Evolutionary conservation across 2,329 filamentous ascomycete genomes (phyloP), one percentile per base, ranked within the genome.

Genomic region (Penicillium sp.): DNA sequence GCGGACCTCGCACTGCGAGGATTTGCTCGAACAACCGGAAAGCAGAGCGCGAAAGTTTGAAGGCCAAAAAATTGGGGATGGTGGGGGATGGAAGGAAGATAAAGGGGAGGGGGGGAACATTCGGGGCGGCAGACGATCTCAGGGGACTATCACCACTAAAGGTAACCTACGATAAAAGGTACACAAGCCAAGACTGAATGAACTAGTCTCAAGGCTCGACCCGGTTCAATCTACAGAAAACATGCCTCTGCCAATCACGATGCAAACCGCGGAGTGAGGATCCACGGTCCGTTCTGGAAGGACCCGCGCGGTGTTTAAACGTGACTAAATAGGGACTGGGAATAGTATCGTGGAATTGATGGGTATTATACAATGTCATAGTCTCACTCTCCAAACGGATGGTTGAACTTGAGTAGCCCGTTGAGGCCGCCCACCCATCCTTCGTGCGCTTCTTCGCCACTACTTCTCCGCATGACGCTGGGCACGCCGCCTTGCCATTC

Each of bases 351-450:
- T 10, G 10, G 27, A 9, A 9, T 27, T 27, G 9, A 27, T 20
- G 33, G 33, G 33, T 36, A 36, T 36, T 14, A 11, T 38, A 38
- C 9, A 38, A 20, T 20, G n/a, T 36, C n/a, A 2, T 36, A 6
- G 3, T 38, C 4, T 47, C 79, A 79, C 63, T 88, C 87, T 0
- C 94, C 94, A 78, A 97, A 97, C 0, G 92, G 92, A 74, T 96
- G 90, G 70, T 99, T 99, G 70, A 97, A 99, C 76, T 99, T 99
- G 62, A 99, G 75, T 65, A 97, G 69, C 9, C 90, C 90, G 67
- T 96, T 99, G 66, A 99, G 73, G 0, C 94, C 92, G 1, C 92
- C 92, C 2, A 99, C 92, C 94, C 94, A 99, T 16, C 92, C 90
- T 70, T 97, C 92, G 64, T 96, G 90, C 22, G 79, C 77, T 62